Base-by-base conservation (phyloP, 495 filamentous ascomycete species). In the Aspergillus avenaceus region DNA sequence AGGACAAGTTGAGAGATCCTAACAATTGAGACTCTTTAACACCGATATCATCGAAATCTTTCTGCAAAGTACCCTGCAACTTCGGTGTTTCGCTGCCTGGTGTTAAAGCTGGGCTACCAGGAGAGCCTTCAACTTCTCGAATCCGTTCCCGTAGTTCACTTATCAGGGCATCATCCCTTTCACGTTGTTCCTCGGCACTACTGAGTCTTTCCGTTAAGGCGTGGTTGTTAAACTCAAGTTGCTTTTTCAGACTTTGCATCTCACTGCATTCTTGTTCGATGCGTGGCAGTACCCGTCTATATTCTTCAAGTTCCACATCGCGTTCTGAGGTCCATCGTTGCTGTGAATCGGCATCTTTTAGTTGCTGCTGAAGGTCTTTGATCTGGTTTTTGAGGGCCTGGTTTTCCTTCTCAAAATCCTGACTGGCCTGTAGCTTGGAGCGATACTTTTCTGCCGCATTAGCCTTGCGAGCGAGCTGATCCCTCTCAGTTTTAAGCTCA, bases 391-490 rank as follows among this genome's bases (percentile, higher is more conserved):
- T 81, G 13, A 87, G 73, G 9, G 72, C 66, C 46, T 81, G 75
- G 47, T 88, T 84, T 60, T 90, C 86, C 62, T 82, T 85, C 65
- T 89, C 82, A 34, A 88, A 72, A 46, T 80, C 79, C 53, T 85
- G 80, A 53, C 83, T 85, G 27, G 82, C 79, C 61, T 91, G 81
- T 18, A 89, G 69, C 63, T 91, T 90, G 60, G 86, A 82, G 53
- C 83, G 81, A 55, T 85, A 84, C 50, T 87, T 85, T 48, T 90
- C 86, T 0, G 81, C 77, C 13, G 79, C 82, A 56, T 90, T 95
- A 22, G 88, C 85, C 61, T 88, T 89, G 65, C 87, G 86, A n/a
- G 79, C 73, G 7, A 92, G 77, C 50, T 90, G 82, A 47, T 85
- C 84, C 29, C 84, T 82, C 43, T 90, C 84, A 14, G 79, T 82